Base-by-base conservation (phyloP, 352 stramenopile species). In the Aphanomyces stellatus region DNA sequence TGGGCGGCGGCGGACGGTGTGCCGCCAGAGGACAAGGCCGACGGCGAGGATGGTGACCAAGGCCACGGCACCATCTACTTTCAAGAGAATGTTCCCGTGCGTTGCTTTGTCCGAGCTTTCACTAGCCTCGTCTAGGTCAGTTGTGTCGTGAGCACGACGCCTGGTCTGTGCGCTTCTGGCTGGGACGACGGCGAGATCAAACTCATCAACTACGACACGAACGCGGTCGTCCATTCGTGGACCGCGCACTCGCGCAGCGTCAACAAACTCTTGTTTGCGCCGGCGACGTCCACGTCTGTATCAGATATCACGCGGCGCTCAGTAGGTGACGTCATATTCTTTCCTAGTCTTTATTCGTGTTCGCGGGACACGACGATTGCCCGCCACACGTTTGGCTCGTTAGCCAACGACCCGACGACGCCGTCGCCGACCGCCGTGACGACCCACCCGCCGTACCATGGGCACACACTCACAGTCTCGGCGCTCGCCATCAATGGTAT, bases 171-270 rank as follows among this genome's bases (percentile, higher is more conserved):
- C 53, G 62, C 87, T 19, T 79, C 76, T 4, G 83, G 74, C 2
- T 94, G 85, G 83, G 83, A 92, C 46, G 85, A 94, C 42, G 85
- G 83, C 15, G 74, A 71, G n/a, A 77, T 94, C 42, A 69, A 74
- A 28, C 65, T 76, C 1, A 40, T 77, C 30, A 70, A 76, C 28
- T 91, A 80, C 79, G 64, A 68, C 15, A 65, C 48, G 4, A 46
- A 40, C 1, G n/a, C 60, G 27, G 59, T 79, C 22, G 65, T 84
- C 4, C 71, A 70, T 8, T 64, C 71, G 13, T 89, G 78, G 74
- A 77, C 70, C 28, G 74, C 77, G 3, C 85, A 94, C 62, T 63
- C 72, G 0, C 74, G 75, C 6, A 74, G 81, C 0, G 81, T 92
- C 41, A 94, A 92, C 53, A 74, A 75, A 7, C 49, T 94, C 17